Evolutionary conservation across 306 rosid species (phyloP).

Genomic region (Malus sieversii): DNA sequence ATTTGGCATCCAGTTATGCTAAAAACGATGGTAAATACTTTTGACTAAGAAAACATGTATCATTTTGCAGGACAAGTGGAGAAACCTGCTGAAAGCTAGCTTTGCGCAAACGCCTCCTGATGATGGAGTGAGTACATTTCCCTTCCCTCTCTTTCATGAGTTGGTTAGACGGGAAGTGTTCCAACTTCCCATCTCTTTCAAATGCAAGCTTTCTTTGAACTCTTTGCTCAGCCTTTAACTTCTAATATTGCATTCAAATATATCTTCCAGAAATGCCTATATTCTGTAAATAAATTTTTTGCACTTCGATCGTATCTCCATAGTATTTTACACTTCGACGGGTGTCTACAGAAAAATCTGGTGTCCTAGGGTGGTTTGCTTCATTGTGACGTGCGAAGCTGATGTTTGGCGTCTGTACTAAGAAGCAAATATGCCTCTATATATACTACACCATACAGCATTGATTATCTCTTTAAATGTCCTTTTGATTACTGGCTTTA

Average conservation of each 20-base stretch:
- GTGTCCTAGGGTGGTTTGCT: background rate
- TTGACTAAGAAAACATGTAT: slow-evolving; percentile 11
- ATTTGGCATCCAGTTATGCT: background rate
- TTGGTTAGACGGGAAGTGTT: slow-evolving; percentile 7
- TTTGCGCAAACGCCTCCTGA: slow-evolving; percentile 60
- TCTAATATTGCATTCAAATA: background rate
- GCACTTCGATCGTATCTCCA: background rate
- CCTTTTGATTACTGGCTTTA: background rate
- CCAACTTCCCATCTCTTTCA: background rate
- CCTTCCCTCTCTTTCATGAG: background rate
- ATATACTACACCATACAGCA: background rate
- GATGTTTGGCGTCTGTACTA: background rate
- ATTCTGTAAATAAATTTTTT: background rate
- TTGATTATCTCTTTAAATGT: background rate
- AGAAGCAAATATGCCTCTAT: background rate
- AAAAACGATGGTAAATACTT: background rate
- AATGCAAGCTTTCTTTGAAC: slow-evolving; percentile 1
- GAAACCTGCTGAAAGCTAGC: slow-evolving; percentile 95
- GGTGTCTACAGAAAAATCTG: background rate
- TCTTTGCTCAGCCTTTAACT: slow-evolving; percentile 8
- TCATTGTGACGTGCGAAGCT: too few relatives aligned
- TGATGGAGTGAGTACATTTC: slow-evolving; percentile 53
- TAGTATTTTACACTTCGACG: background rate
- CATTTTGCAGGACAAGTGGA: slow-evolving; percentile 89
- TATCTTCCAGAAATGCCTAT: background rate